Conservation (phyloP, 495 filamentous ascomycete species). For the Acidomyces sp. region DNA sequence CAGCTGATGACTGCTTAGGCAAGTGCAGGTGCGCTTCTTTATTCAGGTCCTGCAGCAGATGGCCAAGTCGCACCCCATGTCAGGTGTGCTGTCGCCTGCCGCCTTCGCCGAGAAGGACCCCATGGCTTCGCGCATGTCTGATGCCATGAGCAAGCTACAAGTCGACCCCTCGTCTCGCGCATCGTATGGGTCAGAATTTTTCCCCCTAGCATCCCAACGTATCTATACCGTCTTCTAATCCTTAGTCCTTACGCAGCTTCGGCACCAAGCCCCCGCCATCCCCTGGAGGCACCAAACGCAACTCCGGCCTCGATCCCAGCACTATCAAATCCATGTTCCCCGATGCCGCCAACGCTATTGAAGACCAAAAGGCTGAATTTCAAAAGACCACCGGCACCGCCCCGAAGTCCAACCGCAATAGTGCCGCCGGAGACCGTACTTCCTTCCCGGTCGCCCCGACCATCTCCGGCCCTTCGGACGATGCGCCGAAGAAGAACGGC, state of each 20-base stretch:
- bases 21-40: constrained; percentile 98
- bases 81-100: constrained; percentile 83
- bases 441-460: constrained; percentile 61
- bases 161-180: constrained; percentile 76
- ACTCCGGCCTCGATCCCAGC: constrained; percentile 79
- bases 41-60: constrained; percentile 98
- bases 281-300: constrained; percentile 67
- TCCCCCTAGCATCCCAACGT: too few relatives aligned
- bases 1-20: too few relatives aligned
- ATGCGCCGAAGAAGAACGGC: constrained; percentile 22
- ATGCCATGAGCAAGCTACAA: constrained; percentile 92
- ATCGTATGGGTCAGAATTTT: too few relatives aligned
- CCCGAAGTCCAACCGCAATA: constrained; percentile 87
- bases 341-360: constrained; percentile 92
- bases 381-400: constrained; percentile 85
- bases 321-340: constrained; percentile 99
- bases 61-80: constrained; percentile 96
- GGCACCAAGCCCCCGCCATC: constrained; percentile 60
- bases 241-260: too few relatives aligned
- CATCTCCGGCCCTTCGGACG: constrained; percentile 50
- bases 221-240: too few relatives aligned
- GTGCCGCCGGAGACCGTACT: constrained; percentile 66
- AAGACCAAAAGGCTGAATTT: constrained; percentile 93
- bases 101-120: constrained; percentile 95
- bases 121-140: constrained; percentile 90